Base-by-base conservation (phyloP, 2,329 filamentous ascomycete species). In the Atkinsonella hypoxylon region DNA sequence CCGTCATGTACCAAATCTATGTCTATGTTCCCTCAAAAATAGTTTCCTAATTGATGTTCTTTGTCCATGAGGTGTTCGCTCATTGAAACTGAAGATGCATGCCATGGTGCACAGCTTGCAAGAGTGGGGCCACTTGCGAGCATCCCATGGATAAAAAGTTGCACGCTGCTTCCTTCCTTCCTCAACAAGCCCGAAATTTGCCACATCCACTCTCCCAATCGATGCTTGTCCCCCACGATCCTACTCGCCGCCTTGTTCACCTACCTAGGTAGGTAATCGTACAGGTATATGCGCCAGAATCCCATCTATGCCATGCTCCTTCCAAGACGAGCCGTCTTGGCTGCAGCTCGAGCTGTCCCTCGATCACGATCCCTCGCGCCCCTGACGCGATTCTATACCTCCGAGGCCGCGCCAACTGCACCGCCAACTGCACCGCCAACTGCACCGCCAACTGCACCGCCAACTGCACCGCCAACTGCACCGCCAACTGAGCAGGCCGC, bases 291-390 rank as follows among this genome's bases (percentile, higher is more conserved):
- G 10, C 17, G 13, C 22, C 22, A 13, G 22, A 13, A 18, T 38
- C 22, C 41, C 13, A 11, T 12, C 4, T 9, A 17, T 12, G 45
- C 52, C 50, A 67, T 67, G 65, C 56, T 64, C 41, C 47, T 57
- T 50, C 53, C 59, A 31, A 60, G 59, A 13, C 53, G 59, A 51
- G 45, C 53, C 47, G 50, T 62, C 48, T 55, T 52, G 15, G 54
- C 54, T 36, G 58, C 58, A 11, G 49, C 55, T 9, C 56, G 58
- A 47, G 52, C 52, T 2, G 18, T 51, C 2, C 40, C 50, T 39
- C 49, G 47, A 41, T 48, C 55, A 36, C 56, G 55, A 9, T 47
- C 57, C 53, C 54, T 62, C 50, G 46, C 45, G 13, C 46, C 55
- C 9, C 30, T 55, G n/a, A 47, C 51, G 54, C 45, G 53, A 50